A percentile compares a stretch with the other conserved stretches of the same genome.
Conservation (phyloP, 108 stramenopile genomes). For the Phaeodactylum tricornutum region DNA sequence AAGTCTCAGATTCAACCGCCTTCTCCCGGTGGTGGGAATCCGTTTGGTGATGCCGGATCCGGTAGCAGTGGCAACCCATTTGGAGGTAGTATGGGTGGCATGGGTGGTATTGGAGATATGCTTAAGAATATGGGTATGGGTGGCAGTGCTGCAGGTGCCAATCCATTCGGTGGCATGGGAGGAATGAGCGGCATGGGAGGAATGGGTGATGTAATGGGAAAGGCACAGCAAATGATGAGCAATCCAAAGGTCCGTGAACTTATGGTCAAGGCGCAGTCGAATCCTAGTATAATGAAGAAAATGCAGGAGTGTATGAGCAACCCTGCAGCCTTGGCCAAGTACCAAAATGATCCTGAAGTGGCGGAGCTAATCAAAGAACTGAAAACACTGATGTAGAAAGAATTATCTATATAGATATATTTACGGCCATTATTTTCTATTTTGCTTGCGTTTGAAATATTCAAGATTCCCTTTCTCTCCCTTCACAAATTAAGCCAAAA, state of each 20-base stretch:
- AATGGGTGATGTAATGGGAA: conserved; percentile 47
- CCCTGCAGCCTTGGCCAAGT: conserved; percentile 72
- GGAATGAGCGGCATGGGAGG: conserved; percentile 16
- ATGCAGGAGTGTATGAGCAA: conserved; percentile 83
- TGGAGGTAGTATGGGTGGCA: conserved; percentile 38
- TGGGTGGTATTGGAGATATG: conserved; percentile 67
- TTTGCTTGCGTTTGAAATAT: no score
- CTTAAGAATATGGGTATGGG: conserved; percentile 60
- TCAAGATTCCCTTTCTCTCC: no score
- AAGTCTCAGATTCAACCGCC: background rate
- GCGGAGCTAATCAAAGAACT: conserved; percentile 54
- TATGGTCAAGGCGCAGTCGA: conserved; percentile 60
- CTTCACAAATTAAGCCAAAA: no score
- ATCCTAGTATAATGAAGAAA: conserved; percentile 53
- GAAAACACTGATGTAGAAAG: conserved; percentile 38
- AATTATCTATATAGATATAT: no score
- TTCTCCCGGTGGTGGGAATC: conserved; percentile 10
- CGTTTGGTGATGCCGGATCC: conserved; percentile 23
- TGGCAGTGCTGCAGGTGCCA: conserved; percentile 24
- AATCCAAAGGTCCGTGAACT: conserved; percentile 70
- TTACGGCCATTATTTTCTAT: no score
- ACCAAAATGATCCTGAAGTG: conserved; percentile 74
- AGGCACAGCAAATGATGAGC: conserved; percentile 69
- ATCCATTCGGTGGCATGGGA: conserved; percentile 21
- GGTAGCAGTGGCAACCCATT: conserved; percentile 54